A percentile compares a stretch with the other conserved stretches of the same genome.
phyloP scores from a whole-genome alignment of 1,284 basidiomycete species.

The Trichosporon sp. region DNA sequence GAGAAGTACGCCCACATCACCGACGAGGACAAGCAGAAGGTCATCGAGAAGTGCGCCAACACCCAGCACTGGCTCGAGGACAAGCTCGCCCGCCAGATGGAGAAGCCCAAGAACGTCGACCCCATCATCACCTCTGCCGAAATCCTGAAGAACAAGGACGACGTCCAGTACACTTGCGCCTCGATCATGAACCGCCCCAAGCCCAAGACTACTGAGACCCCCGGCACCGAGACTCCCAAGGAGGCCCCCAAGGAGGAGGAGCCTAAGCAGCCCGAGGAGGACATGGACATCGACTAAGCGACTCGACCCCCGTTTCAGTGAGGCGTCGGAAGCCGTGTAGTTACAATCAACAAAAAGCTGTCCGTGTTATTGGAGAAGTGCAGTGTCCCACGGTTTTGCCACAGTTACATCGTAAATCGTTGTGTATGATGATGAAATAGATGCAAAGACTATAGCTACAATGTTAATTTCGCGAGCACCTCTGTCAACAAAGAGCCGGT shows the following conservation, averaged over 20 bases:
- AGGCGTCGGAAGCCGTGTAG: neutral
- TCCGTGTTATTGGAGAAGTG: slow-evolving; percentile 18
- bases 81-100: slow-evolving; percentile 77
- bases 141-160: slow-evolving; percentile 83
- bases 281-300: slow-evolving; percentile 55
- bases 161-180: slow-evolving; percentile 78
- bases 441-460: slow-evolving; percentile 13
- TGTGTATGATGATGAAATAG: slow-evolving; percentile 21
- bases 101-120: slow-evolving; percentile 82
- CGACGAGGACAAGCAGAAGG: slow-evolving; percentile 77
- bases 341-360: slow-evolving; percentile 12
- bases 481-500: neutral
- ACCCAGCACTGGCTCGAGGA: slow-evolving; percentile 93
- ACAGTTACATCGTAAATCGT: slow-evolving; percentile 18
- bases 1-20: slow-evolving; percentile 86
- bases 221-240: slow-evolving; percentile 62
- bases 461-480: neutral
- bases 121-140: slow-evolving; percentile 77
- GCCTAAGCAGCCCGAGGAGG: slow-evolving; percentile 64
- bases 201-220: slow-evolving; percentile 69
- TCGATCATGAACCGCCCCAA: slow-evolving; percentile 85
- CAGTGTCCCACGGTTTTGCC: slow-evolving; percentile 18
- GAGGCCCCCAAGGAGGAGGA: slow-evolving; percentile 64
- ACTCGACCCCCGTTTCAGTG: neutral
- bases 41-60: slow-evolving; percentile 66